Percentiles rank a stretch among this genome's conserved stretches.
These are phyloP conservation scores for Orbilia quercus DNA, from an alignment of 2,329 filamentous ascomycete species.

Conservation along the genomic window DNA sequence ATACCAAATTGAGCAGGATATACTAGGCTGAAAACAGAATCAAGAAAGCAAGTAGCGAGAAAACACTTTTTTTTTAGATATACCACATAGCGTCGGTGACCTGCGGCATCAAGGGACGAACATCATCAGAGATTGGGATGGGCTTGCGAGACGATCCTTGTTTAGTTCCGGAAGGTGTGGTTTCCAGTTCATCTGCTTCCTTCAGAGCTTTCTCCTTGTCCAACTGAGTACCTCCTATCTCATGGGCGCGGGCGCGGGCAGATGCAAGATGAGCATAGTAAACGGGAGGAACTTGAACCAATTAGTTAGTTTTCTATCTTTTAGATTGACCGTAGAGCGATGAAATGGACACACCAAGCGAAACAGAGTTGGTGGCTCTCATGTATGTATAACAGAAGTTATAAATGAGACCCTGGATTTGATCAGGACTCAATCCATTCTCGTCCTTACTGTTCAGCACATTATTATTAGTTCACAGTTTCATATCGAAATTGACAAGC, in stretches of 20 bases:
- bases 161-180: slow-evolving; percentile 40
- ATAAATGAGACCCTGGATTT: slow-evolving; percentile 88
- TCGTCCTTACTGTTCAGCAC: slow-evolving; percentile 72
- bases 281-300: slow-evolving; percentile 75
- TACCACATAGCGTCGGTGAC: slow-evolving; percentile 48
- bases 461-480: slow-evolving; percentile 7
- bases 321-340: too few species aligned
- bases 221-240: slow-evolving; percentile 62
- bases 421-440: slow-evolving; percentile 72
- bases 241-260: slow-evolving; percentile 80
- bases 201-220: slow-evolving; percentile 60
- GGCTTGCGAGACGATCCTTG: slow-evolving; percentile 1
- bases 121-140: slow-evolving; percentile 19
- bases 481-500: background rate
- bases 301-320: slow-evolving; percentile 7
- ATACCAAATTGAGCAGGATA: slow-evolving; percentile 1
- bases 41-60: slow-evolving; percentile 7
- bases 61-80: slow-evolving; percentile 26
- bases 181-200: slow-evolving; percentile 19
- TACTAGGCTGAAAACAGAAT: background rate
- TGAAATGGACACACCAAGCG: slow-evolving; percentile 69
- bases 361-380: slow-evolving; percentile 91
- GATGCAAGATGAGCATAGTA: slow-evolving; percentile 96
- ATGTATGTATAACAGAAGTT: slow-evolving; percentile 95
- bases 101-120: slow-evolving; percentile 31